Conservation (phyloP, 73 alveolate genomes). For the Breviolum minutum region DNA sequence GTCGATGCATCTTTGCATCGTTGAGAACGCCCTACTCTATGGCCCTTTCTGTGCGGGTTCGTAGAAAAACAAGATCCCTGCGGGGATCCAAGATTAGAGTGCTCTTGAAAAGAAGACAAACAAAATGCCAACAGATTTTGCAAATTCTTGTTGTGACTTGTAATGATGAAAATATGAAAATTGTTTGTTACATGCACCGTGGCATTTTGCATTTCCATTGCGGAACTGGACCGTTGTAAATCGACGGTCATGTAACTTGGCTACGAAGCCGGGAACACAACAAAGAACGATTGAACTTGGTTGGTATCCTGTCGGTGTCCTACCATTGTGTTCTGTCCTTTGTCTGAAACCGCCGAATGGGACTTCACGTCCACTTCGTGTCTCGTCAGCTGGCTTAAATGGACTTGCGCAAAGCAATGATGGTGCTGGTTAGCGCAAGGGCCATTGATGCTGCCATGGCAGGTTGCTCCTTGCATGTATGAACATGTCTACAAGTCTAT, state of each 20-base stretch:
- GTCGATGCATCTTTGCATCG: background rate
- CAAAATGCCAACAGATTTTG: background rate
- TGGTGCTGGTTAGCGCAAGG: constrained; percentile 30
- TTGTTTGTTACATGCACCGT: background rate
- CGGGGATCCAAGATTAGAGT: background rate
- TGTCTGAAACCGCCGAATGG: constrained; percentile 5
- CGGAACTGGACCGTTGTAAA: background rate
- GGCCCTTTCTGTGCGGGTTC: background rate
- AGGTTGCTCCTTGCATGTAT: background rate
- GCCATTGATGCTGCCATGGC: constrained; percentile 71
- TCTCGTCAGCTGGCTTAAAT: background rate
- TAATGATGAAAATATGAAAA: background rate
- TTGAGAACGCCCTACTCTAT: constrained; percentile 5
- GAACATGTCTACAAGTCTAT: background rate
- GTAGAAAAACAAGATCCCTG: background rate
- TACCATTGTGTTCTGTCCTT: constrained; percentile 31
- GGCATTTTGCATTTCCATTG: background rate
- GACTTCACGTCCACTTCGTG: background rate
- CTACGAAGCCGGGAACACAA: constrained; percentile 18
- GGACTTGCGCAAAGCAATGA: constrained; percentile 54
- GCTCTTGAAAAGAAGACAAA: background rate
- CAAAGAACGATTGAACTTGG: constrained; percentile 12
- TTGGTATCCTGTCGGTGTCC: constrained; percentile 34
- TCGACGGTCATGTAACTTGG: constrained; percentile 8
- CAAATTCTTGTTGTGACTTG: background rate